phyloP scores from a whole-genome alignment of 352 stramenopile species.

The Pythium aristosporum region DNA sequence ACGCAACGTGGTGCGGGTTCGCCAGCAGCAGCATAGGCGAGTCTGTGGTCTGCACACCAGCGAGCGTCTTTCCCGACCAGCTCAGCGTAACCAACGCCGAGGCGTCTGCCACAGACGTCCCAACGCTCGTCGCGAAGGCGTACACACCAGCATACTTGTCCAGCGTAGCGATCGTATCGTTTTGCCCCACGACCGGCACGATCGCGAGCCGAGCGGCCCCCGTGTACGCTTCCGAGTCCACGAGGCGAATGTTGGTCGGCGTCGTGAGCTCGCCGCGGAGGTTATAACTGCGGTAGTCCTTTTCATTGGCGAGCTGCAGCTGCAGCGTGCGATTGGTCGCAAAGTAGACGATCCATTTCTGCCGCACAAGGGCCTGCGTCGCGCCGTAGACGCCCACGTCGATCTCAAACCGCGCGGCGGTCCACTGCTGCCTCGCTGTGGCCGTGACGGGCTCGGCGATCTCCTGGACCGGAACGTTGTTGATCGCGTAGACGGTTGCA shows the following conservation, averaged over 20 bases:
- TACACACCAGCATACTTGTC: constrained; percentile 61
- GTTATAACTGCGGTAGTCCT: constrained; percentile 68
- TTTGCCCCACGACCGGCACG: constrained; percentile 35
- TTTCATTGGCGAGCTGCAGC: constrained; percentile 65
- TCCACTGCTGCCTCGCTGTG: constrained; percentile 43
- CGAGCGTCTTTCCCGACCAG: constrained; percentile 58
- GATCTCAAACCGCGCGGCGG: constrained; percentile 61
- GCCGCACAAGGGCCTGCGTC: constrained; percentile 29
- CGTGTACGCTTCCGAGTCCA: constrained; percentile 66
- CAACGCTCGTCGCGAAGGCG: constrained; percentile 42
- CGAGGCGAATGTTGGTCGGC: constrained; percentile 68
- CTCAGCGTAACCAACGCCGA: constrained; percentile 47
- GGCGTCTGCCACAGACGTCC: constrained; percentile 32
- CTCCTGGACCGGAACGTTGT: constrained; percentile 42
- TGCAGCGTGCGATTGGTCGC: constrained; percentile 56
- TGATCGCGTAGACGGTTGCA: constrained; percentile 53
- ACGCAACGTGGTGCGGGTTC: constrained; percentile 65
- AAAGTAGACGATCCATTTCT: constrained; percentile 82
- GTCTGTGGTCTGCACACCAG: constrained; percentile 14
- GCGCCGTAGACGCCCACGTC: constrained; percentile 67
- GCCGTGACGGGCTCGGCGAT: constrained; percentile 1
- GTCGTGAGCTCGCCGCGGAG: constrained; percentile 60
- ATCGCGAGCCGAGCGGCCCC: constrained; percentile 58
- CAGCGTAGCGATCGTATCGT: constrained; percentile 30
- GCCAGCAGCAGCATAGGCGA: constrained; percentile 64